Base-by-base conservation (phyloP, 2,329 filamentous ascomycete species). In the Aspergillus aculeatinus region DNA sequence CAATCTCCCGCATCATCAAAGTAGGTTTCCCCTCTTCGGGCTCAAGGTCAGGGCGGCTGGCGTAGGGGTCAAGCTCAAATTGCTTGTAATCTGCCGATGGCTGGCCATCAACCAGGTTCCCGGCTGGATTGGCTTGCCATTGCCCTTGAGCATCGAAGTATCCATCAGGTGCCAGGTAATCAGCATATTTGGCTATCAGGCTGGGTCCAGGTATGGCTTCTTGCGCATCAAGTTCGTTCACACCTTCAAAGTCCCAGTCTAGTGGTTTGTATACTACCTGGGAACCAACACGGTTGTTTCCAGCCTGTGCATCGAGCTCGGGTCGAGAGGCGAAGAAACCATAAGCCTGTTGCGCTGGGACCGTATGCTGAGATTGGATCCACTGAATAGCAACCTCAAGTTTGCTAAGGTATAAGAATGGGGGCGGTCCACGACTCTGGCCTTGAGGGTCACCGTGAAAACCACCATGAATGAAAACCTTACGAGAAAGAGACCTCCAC, bases 401-500 rank as follows among this genome's bases (percentile, higher is more conserved):
- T 69, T 92, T 85, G 5, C 83, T 75, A 5, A 96, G 81, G 68
- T 92, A 87, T 5, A 97, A 80, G 0, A 90, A 91, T 0, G 92
- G 89, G 2, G 92, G 66, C 82, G 86, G 61, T 76, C 81, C 67
- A 81, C 83, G 58, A 21, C 70, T 67, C 60, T 74, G 72, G 52
- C 68, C 68, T 47, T 70, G 69, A 6, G 67, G 67, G 50, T 77
- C 81, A 1, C 89, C 89, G 47, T 87, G 85, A n/a, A 87, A 83
- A 63, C 93, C 95, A 16, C 86, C 90, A 12, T 95, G 81, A 10
- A 94, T 77, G 73, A 96, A 97, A 0, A 88, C 86, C 65, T 87
- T 89, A 31, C 92, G 86, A 19, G 89, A 85, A 6, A 98, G 83
- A 1, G 89, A 90, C 14, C 94, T 87, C 92, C 92, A 96, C 12